phyloP scores from a whole-genome alignment of 352 stramenopile species.

The Phytophthora capsici region DNA sequence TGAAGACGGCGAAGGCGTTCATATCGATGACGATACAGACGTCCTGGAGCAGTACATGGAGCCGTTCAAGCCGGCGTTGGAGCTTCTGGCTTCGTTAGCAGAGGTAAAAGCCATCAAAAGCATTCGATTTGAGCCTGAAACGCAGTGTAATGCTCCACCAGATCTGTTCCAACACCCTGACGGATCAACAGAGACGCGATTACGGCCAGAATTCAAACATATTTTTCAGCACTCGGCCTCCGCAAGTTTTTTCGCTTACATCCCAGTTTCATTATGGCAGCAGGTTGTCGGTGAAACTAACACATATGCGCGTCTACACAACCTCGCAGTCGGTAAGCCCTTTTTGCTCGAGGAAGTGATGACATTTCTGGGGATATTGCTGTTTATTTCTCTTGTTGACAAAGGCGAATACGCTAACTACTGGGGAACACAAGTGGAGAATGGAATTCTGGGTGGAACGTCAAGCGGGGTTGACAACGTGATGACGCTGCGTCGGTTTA shows the following conservation, averaged over 20 bases:
- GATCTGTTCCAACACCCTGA: slow-evolving; percentile 12
- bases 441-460: slow-evolving; percentile 10
- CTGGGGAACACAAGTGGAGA: slow-evolving; percentile 31
- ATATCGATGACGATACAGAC: slow-evolving; percentile 1
- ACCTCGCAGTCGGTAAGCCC: not conserved
- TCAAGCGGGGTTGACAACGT: slow-evolving; percentile 15
- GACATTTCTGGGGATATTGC: slow-evolving; percentile 9
- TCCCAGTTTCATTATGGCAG: slow-evolving; percentile 36
- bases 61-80: slow-evolving; percentile 2
- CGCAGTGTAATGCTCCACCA: not conserved
- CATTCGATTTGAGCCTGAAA: slow-evolving; percentile 13
- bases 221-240: slow-evolving; percentile 37
- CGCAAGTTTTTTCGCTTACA: slow-evolving; percentile 34
- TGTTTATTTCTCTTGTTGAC: slow-evolving; percentile 21
- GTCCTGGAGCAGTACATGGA: not conserved
- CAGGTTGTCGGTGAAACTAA: slow-evolving; percentile 29
- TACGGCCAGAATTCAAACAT: slow-evolving; percentile 16
- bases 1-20: slow-evolving; percentile 7
- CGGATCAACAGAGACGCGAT: slow-evolving; percentile 7
- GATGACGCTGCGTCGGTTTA: slow-evolving; percentile 30
- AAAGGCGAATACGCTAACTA: slow-evolving; percentile 44
- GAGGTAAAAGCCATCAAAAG: slow-evolving; percentile 7
- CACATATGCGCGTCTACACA: slow-evolving; percentile 4
- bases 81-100: not conserved
- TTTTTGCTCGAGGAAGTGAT: slow-evolving; percentile 5